Base-by-base conservation (phyloP, 2,329 filamentous ascomycete species). In the Dothiorella sarmentorum region DNA sequence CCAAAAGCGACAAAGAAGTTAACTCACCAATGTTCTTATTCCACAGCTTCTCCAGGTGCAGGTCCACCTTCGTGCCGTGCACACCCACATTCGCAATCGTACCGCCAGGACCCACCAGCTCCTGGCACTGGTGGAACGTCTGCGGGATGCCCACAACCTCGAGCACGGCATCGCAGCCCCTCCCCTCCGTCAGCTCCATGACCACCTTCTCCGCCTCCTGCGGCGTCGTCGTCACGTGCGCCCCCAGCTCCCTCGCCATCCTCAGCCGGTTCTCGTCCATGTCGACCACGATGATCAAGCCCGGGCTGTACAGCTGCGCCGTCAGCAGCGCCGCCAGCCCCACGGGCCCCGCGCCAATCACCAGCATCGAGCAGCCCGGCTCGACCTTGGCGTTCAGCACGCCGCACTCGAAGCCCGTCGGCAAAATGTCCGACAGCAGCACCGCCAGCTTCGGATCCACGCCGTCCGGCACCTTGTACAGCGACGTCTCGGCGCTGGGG, bases 21-120 rank as follows among this genome's bases (percentile, higher is more conserved):
- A 24, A 72, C 76, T 69, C 61, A 80, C 78, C 71, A 45, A 83
- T 79, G 62, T 84, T 84, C 60, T 75, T 75, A 59, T 76, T 71
- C 82, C 82, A 85, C 4, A 85, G 70, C 45, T 73, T 75, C 57
- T 85, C 78, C 13, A 85, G 71, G 37, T 81, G 75, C 38, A 85
- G 68, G 57, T 79, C 71, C 0, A 78, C 82, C 45, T 76, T 78
- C n/a, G 70, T 75, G 0, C 82, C 82, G 63, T 84, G 81, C 6
- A 85, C 82, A 7, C 82, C 82, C 2, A 85, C 75, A 64, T 84
- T 85, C 3, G 82, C 82, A 61, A 85, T 77, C 0, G 73, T 70
- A 3, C 81, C 82, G 1, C 82, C 82, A 0, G 78, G 71, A 0
- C 78, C 81, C 9, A 85, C 75, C 22, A 85, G 64, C 7, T 77